Evolutionary conservation across 805 yeast genomes (phyloP).

Genomic region (Teunomyces lycoperdinae): DNA sequence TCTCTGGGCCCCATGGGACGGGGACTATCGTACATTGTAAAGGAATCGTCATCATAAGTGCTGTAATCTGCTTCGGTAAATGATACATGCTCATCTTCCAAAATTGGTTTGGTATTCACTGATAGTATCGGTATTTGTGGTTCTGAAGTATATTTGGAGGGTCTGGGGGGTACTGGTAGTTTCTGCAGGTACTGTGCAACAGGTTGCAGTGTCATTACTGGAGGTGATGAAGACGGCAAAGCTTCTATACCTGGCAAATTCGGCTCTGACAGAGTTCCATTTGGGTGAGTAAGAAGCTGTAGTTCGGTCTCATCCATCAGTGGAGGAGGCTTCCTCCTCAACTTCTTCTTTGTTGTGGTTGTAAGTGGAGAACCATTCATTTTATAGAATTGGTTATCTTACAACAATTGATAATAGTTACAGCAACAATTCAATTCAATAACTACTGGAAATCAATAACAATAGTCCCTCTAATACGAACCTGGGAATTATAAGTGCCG

Average conservation of each 20-base stretch:
- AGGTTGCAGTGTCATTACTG: background rate
- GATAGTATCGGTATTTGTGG: background rate
- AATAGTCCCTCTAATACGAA: background rate
- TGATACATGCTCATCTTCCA: background rate
- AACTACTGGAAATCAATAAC: background rate
- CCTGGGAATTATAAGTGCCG: background rate
- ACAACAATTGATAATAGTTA: background rate
- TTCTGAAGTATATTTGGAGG: background rate
- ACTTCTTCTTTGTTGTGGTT: constrained; percentile 1
- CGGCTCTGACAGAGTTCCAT: background rate
- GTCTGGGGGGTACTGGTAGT: background rate
- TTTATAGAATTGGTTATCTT: background rate
- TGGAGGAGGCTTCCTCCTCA: constrained; percentile 30
- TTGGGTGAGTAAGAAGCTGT: background rate
- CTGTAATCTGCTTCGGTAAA: background rate
- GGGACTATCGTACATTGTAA: constrained; percentile 28
- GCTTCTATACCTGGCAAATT: background rate
- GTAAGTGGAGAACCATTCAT: background rate
- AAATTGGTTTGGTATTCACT: background rate
- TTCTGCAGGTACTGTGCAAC: too few species aligned
- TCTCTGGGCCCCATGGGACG: constrained; percentile 42
- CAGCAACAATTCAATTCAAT: too few species aligned
- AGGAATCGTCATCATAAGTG: constrained; percentile 18
- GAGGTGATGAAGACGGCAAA: background rate
- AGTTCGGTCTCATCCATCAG: constrained; percentile 2